phyloP scores from a whole-genome alignment of 1,139 yeast genomes.

The Blastobotrys apis region DNA sequence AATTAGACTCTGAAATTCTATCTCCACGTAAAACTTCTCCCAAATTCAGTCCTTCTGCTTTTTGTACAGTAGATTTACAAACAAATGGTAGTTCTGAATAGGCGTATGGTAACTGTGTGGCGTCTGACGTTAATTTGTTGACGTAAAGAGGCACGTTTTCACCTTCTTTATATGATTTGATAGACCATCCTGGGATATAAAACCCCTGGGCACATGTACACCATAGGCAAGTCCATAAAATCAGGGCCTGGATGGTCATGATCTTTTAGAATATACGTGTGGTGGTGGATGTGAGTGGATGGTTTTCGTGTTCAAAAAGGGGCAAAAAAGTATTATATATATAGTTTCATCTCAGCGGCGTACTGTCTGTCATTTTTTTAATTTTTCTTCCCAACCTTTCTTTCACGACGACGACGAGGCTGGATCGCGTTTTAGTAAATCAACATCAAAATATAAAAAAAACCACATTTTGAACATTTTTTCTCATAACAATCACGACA shows the following conservation, averaged over 20 bases:
- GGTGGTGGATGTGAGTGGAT: too few species aligned
- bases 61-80: constrained; percentile 53
- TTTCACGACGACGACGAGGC: too few species aligned
- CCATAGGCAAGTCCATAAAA: background rate
- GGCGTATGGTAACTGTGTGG: constrained; percentile 72
- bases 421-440: too few species aligned
- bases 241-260: background rate
- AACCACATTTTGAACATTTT: too few species aligned
- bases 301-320: background rate
- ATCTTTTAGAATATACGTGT: background rate
- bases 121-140: constrained; percentile 73
- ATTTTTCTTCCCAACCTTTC: too few species aligned
- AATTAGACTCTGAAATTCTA: constrained; percentile 70
- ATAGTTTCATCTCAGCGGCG: too few species aligned
- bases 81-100: constrained; percentile 77
- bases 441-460: too few species aligned
- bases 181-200: constrained; percentile 29
- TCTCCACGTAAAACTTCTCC: constrained; percentile 83
- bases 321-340: background rate
- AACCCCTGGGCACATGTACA: too few species aligned
- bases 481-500: too few species aligned
- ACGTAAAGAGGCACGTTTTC: constrained; percentile 67
- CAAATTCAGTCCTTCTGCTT: constrained; percentile 57
- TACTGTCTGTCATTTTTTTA: too few species aligned
- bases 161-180: constrained; percentile 40